phyloP scores from a whole-genome alignment of 345 rosid species.

The Salix dunnii region DNA sequence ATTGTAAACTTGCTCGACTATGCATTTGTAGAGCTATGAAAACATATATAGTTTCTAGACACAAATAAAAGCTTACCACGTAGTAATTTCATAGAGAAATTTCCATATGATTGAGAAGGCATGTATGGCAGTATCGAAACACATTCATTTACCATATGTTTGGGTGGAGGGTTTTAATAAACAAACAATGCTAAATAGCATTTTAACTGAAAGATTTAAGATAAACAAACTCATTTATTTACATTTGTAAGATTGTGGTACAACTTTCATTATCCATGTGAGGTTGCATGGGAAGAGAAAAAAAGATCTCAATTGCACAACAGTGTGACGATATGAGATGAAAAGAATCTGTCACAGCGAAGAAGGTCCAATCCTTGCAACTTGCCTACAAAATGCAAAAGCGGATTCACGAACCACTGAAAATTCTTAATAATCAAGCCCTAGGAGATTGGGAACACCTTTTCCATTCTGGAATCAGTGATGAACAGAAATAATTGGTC shows the following conservation, averaged over 20 bases:
- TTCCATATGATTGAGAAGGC: too few relatives aligned
- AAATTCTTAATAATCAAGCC: background rate
- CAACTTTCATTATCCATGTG: background rate
- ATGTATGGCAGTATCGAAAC: too few relatives aligned
- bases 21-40: too few relatives aligned
- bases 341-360: slow-evolving; percentile 12
- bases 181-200: background rate
- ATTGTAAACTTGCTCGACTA: too few relatives aligned
- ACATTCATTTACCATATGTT: too few relatives aligned
- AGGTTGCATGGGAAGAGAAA: background rate
- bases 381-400: slow-evolving; percentile 32
- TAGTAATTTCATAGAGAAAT: too few relatives aligned
- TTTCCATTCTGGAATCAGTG: background rate
- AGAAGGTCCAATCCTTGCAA: slow-evolving; percentile 20
- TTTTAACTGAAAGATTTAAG: background rate
- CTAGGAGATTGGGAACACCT: background rate
- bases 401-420: background rate
- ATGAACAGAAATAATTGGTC: background rate
- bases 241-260: background rate
- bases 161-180: too few relatives aligned
- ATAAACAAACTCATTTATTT: background rate
- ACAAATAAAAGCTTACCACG: too few relatives aligned
- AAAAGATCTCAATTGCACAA: background rate
- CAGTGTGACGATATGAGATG: background rate
- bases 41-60: too few relatives aligned